Conservation (phyloP, 345 rosid genomes). For the Sonneratia alba region DNA sequence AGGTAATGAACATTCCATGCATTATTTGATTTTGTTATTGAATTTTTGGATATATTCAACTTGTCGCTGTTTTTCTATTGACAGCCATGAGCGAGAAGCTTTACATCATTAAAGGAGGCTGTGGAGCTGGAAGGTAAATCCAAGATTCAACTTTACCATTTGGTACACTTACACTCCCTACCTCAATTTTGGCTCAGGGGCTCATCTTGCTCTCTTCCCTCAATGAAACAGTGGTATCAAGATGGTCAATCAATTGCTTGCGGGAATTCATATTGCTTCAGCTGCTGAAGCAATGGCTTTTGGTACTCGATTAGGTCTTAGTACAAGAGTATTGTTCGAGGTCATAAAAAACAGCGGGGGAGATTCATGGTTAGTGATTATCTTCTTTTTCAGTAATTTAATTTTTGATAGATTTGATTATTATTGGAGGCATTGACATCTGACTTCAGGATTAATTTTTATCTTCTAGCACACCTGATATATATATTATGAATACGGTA, state of each 20-base stretch:
- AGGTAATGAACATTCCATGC: conserved; percentile 28
- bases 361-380: conserved; percentile 67
- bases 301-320: conserved; percentile 87
- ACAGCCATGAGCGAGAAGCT: conserved; percentile 96
- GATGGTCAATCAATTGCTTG: conserved; percentile 95
- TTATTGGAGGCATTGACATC: not conserved
- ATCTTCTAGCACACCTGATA: too few species aligned
- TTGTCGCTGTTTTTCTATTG: conserved; percentile 8
- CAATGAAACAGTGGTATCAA: conserved; percentile 53
- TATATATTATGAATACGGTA: not conserved
- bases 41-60: not conserved
- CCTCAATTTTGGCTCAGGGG: not conserved
- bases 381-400: not conserved
- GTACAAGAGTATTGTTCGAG: conserved; percentile 61
- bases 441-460: not conserved
- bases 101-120: conserved; percentile 77
- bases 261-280: conserved; percentile 95
- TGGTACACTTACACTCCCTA: not conserved
- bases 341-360: conserved; percentile 51
- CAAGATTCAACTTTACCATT: not conserved
- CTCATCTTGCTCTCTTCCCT: not conserved
- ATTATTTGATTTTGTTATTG: not conserved
- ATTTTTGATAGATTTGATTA: not conserved
- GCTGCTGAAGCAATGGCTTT: conserved; percentile 97
- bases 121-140: conserved; percentile 90